phyloP scores from a whole-genome alignment of 2,329 filamentous ascomycete genomes.

The Paecilomyces fulvus region DNA sequence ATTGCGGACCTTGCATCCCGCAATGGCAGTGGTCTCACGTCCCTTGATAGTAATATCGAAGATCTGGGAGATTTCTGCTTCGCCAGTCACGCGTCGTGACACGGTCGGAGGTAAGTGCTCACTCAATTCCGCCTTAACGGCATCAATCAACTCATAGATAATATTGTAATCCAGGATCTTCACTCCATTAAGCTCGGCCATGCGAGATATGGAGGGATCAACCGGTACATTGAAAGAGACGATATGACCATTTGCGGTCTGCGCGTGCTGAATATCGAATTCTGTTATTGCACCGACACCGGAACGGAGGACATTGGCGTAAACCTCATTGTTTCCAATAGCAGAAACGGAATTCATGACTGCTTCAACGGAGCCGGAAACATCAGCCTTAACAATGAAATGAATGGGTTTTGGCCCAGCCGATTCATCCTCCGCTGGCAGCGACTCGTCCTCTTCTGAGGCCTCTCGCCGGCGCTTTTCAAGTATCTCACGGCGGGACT shows the following conservation, averaged over 20 bases:
- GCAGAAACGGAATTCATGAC: constrained; percentile 67
- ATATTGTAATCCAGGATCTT: constrained; percentile 72
- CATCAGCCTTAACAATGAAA: constrained; percentile 87
- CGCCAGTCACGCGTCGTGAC: constrained; percentile 65
- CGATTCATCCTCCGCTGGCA: constrained; percentile 30
- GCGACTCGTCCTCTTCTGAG: constrained; percentile 24
- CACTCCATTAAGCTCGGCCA: constrained; percentile 65
- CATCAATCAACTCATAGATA: constrained; percentile 44
- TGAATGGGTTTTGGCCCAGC: constrained; percentile 53
- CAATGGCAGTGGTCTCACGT: constrained; percentile 63
- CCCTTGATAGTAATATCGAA: constrained; percentile 79
- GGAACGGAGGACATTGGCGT: constrained; percentile 65
- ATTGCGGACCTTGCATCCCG: constrained; percentile 80
- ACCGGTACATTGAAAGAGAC: constrained; percentile 78
- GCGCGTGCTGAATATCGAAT: constrained; percentile 82
- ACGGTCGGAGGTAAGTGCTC: constrained; percentile 60
- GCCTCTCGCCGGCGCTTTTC: constrained; percentile 36
- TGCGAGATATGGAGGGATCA: constrained; percentile 56
- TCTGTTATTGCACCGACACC: constrained; percentile 71
- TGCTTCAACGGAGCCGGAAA: constrained; percentile 88
- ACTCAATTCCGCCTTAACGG: constrained; percentile 52
- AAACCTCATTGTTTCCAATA: constrained; percentile 78
- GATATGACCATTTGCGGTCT: constrained; percentile 64
- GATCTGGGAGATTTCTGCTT: constrained; percentile 74
- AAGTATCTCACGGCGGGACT: constrained; percentile 53